phyloP scores from a whole-genome alignment of 2,329 filamentous ascomycete genomes.

The Fusarium lyarnte region DNA sequence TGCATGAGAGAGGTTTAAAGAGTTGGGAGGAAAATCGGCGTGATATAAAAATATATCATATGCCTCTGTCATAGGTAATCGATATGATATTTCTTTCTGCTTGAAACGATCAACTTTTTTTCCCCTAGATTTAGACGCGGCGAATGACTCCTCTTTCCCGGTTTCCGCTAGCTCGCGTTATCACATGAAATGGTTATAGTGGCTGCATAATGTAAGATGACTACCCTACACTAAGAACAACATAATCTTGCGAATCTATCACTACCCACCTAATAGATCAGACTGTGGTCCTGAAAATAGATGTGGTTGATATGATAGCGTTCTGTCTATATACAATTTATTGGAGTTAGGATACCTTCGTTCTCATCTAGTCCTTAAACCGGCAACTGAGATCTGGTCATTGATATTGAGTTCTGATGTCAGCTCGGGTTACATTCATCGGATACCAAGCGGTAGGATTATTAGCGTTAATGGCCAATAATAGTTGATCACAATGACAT shows the following conservation, averaged over 20 bases:
- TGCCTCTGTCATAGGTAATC: conserved; percentile 2
- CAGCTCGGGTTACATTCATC: neutral
- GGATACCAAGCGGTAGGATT: fast-evolving
- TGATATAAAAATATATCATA: conserved; percentile 1
- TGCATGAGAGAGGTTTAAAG: conserved; percentile 39
- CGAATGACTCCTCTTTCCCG: conserved; percentile 30
- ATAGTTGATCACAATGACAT: neutral
- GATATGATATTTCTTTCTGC: neutral
- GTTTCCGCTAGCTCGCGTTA: conserved; percentile 26
- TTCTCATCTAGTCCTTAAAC: too few relatives aligned
- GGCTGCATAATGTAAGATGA: neutral
- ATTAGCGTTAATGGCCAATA: neutral
- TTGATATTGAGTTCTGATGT: neutral
- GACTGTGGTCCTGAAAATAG: neutral
- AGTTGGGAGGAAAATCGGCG: neutral
- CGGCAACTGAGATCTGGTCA: neutral
- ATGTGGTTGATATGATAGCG: neutral
- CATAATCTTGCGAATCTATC: neutral
- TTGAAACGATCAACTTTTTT: conserved; percentile 22
- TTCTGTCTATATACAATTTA: too few relatives aligned
- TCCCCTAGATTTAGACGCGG: conserved; percentile 7
- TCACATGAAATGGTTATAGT: conserved; percentile 24
- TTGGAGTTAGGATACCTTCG: fast-evolving
- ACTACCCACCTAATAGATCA: too few relatives aligned
- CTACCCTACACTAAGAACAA: conserved; percentile 8